Conservation (phyloP, 495 filamentous ascomycete species). For the Penicillium paxilli region DNA sequence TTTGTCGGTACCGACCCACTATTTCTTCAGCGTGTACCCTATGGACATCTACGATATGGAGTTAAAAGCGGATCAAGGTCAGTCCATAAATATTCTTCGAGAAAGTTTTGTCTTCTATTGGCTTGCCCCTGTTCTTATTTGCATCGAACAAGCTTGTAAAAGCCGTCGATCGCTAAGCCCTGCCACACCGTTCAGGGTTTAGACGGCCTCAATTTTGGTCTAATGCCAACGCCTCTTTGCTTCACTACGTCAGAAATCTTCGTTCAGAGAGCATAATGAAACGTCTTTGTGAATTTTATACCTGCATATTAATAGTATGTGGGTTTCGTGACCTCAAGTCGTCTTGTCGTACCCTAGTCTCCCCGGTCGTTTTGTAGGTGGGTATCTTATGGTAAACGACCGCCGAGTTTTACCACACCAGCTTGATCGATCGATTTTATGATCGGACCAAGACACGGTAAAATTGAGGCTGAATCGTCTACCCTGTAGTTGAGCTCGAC, state of each 20-base stretch:
- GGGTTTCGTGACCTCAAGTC: too few relatives aligned
- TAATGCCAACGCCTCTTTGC: background rate
- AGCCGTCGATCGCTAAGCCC: background rate
- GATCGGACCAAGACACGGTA: too few relatives aligned
- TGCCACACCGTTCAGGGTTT: background rate
- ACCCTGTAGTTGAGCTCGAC: too few relatives aligned
- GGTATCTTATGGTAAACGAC: too few relatives aligned
- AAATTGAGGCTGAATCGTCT: too few relatives aligned
- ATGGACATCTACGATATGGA: background rate
- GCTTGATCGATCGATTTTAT: too few relatives aligned
- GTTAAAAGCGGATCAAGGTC: background rate
- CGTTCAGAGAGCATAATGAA: too few relatives aligned
- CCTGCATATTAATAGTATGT: too few relatives aligned
- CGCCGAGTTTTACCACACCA: too few relatives aligned
- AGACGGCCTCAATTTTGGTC: background rate
- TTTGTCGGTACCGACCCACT: slow-evolving; percentile 5
- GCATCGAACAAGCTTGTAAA: background rate
- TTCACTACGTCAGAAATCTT: background rate
- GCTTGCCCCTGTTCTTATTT: slow-evolving; percentile 9
- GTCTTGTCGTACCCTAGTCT: too few relatives aligned
- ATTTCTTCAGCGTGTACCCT: background rate
- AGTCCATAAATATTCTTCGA: slow-evolving; percentile 6
- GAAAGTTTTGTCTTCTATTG: background rate
- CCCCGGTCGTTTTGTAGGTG: too few relatives aligned
- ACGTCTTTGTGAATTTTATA: too few relatives aligned